A percentile compares a stretch with the other conserved stretches of the same genome.
phyloP scores from a whole-genome alignment of 129 eudicot species.

The Flaveria bidentis region DNA sequence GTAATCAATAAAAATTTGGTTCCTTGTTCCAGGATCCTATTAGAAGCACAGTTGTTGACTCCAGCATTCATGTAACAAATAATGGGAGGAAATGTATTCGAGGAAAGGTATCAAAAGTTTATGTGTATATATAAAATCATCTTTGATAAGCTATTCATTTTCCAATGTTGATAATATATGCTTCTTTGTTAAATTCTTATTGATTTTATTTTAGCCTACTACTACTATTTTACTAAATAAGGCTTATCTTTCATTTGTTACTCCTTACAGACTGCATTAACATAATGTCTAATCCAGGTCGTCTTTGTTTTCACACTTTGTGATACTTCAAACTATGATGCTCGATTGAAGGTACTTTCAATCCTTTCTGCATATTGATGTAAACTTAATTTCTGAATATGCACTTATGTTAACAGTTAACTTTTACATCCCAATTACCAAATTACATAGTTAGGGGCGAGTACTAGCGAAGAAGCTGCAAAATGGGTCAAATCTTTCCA shows the following conservation, averaged over 20 bases:
- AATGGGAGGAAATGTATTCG: constrained; percentile 64
- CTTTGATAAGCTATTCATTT: neutral
- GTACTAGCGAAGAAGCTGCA: constrained; percentile 73
- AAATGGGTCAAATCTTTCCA: constrained; percentile 60
- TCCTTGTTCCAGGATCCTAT: constrained; percentile 56
- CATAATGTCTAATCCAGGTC: constrained; percentile 43
- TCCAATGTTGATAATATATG: neutral
- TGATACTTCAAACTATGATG: constrained; percentile 56
- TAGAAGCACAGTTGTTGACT: constrained; percentile 58
- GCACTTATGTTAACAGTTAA: neutral
- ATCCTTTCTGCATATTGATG: neutral
- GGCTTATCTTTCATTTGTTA: neutral
- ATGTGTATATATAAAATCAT: neutral
- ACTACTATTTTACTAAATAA: neutral
- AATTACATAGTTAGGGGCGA: constrained; percentile 65
- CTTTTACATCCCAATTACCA: neutral
- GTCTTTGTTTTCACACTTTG: constrained; percentile 66
- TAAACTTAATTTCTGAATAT: neutral
- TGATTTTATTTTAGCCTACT: neutral
- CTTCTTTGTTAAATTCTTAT: neutral
- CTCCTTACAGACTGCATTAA: constrained; percentile 1
- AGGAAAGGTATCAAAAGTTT: constrained; percentile 53
- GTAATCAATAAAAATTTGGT: neutral
- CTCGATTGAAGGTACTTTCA: constrained; percentile 53
- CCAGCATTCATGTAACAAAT: constrained; percentile 63